Evolutionary conservation across 169 alveolate species (phyloP).

Genomic region (Plasmodium gaboni): DNA sequence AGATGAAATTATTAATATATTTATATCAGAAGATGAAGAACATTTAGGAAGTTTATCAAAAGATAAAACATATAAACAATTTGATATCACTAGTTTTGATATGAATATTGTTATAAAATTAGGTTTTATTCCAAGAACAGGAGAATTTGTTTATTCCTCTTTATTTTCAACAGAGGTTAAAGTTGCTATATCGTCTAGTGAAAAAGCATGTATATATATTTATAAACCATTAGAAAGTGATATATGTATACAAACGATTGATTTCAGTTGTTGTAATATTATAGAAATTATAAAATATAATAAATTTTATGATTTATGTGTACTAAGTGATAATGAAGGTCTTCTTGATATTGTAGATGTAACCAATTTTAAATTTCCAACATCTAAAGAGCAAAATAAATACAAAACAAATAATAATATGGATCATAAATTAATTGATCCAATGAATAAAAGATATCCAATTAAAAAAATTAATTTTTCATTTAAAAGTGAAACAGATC

Average conservation of each 20-base stretch:
- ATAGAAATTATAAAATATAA: conserved; percentile 82
- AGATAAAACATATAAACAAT: conserved; percentile 88
- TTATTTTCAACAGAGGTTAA: conserved; percentile 20
- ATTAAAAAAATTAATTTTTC: conserved; percentile 62
- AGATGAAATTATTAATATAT: conserved; percentile 84
- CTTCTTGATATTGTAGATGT: conserved; percentile 88
- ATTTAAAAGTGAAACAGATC: conserved; percentile 92
- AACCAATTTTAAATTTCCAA: conserved; percentile 85
- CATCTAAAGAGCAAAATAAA: not conserved
- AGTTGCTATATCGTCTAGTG: conserved; percentile 70
- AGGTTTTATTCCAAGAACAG: conserved; percentile 48
- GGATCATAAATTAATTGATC: not conserved
- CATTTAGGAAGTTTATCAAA: conserved; percentile 86
- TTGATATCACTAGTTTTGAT: conserved; percentile 86
- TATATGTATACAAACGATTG: conserved; percentile 24
- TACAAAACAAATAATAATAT: not conserved
- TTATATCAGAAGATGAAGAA: conserved; percentile 87
- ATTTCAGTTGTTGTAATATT: conserved; percentile 33
- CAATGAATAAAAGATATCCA: conserved; percentile 71
- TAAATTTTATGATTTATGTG: conserved; percentile 79
- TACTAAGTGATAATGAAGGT: conserved; percentile 86
- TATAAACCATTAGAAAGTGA: conserved; percentile 63
- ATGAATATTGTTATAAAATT: conserved; percentile 81
- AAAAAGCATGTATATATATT: conserved; percentile 47
- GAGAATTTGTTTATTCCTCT: conserved; percentile 35